Base-by-base conservation (phyloP, 2,329 filamentous ascomycete genomes). In the Beauveria brongniartii region DNA sequence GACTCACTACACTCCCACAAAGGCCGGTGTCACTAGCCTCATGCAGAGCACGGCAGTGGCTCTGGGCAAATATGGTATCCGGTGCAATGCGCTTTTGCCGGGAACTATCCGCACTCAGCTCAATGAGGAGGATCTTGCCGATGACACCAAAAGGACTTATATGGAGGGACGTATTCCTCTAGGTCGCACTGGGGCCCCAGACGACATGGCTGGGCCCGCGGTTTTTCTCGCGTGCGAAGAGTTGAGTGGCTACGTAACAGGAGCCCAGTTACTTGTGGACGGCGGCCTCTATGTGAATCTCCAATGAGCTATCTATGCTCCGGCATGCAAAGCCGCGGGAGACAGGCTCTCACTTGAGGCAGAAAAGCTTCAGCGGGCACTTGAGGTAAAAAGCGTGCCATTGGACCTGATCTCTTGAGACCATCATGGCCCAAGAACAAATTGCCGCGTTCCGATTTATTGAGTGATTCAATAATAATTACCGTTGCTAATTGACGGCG, bases 271-370 rank as follows among this genome's bases (percentile, higher is more conserved):
- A 66, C 73, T 96, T 64, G 92, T 96, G 16, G 92, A 96, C 74
- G 92, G 92, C 12, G 92, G 92, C 0, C 72, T 93, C 64, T 96
- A 94, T 79, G 92, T 96, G 18, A 96, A 96, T 74, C 77, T 96
- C 67, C 91, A 94, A 74, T 93, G 55, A 62, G 24, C n/a, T 14
- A 46, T 20, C 28, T 24, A 14, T 24, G 34, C 28, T 41, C 7
- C 14, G 14, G 37, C 20, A 40, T 34, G 10, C 30, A 24, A 22
- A 46, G 44, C 20, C 5, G 14, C 14, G 8, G 20, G 3, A 22
- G 18, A 24, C 10, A 2, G 20, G 20, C 22, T n/a, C 10, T 14
- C 10, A 16, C 20, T 46, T 24, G 44, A 24, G 2, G 20, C 10
- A 46, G 12, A 37, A 10, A 37, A 37, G 34, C 34, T 37, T 37